A percentile compares a stretch with the other conserved stretches of the same genome.
Evolutionary conservation across 768 basidiomycete species (phyloP).

Genomic region (Pholiota molesta): DNA sequence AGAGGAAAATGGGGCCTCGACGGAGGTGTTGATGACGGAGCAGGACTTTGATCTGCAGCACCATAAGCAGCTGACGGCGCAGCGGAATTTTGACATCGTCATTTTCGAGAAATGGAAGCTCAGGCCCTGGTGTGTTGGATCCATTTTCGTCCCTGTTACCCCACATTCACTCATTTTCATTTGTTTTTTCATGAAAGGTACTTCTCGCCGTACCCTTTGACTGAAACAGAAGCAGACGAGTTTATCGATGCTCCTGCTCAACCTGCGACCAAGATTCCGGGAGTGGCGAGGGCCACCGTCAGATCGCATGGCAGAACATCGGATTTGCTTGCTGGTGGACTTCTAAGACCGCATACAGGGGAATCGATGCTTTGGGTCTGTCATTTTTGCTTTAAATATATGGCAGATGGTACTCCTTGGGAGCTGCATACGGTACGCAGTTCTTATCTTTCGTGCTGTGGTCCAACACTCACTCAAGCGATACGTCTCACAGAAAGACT

Average conservation of each 20-base stretch:
- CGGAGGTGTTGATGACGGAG: conserved; percentile 54
- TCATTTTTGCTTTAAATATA: conserved; percentile 96
- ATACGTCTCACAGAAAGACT: conserved; percentile 56
- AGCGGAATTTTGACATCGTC: conserved; percentile 86
- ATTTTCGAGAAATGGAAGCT: conserved; percentile 86
- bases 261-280: conserved; percentile 44
- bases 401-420: conserved; percentile 74
- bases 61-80: conserved; percentile 66
- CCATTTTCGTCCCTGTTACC: conserved; percentile 1
- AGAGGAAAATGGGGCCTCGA: conserved; percentile 16
- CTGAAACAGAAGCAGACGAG: conserved; percentile 68
- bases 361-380: conserved; percentile 80
- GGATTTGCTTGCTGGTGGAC: conserved; percentile 68
- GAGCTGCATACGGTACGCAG: conserved; percentile 63
- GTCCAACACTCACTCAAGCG: neutral
- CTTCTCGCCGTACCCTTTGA: conserved; percentile 89
- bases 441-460: neutral
- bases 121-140: conserved; percentile 74
- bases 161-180: neutral
- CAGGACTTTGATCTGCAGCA: conserved; percentile 73
- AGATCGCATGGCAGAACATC: conserved; percentile 76
- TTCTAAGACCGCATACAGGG: conserved; percentile 48
- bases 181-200: conserved; percentile 56
- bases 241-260: conserved; percentile 26
- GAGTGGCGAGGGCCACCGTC: conserved; percentile 49